Evolutionary conservation across 257 asterid species (phyloP).

Genomic region (Avicennia marina): DNA sequence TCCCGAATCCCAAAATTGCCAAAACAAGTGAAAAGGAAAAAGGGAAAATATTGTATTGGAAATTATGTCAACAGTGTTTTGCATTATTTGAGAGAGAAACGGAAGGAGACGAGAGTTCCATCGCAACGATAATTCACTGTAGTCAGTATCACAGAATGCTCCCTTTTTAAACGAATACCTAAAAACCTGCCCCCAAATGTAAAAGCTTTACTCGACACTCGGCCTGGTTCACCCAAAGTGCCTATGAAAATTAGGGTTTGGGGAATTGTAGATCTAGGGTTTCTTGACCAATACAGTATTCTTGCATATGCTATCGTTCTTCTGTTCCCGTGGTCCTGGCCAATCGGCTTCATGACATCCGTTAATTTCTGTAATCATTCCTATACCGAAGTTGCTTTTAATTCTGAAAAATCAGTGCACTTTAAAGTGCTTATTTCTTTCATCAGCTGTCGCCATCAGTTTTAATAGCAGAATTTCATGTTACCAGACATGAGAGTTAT

Average conservation of each 20-base stretch:
- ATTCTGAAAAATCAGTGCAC: background rate
- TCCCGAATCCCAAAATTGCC: constrained; percentile 30
- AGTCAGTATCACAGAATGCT: no score
- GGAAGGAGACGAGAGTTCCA: no score
- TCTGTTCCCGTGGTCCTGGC: constrained; percentile 22
- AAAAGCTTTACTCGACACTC: constrained; percentile 2
- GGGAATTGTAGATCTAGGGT: constrained; percentile 35
- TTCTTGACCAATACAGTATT: constrained; percentile 10
- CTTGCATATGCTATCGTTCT: background rate
- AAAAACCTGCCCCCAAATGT: constrained; percentile 1
- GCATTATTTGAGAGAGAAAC: constrained; percentile 44
- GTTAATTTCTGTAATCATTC: background rate
- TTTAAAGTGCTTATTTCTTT: background rate
- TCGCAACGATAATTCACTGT: no score
- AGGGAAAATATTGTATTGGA: constrained; percentile 8
- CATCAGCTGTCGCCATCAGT: constrained; percentile 7
- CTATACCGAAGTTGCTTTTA: background rate
- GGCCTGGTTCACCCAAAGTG: constrained; percentile 13
- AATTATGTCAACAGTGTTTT: constrained; percentile 25
- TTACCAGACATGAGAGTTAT: no score
- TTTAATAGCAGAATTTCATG: background rate
- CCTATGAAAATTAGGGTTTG: constrained; percentile 32
- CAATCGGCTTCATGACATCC: background rate
- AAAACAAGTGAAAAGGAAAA: constrained; percentile 9
- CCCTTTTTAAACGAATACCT: background rate